phyloP scores from a whole-genome alignment of 768 basidiomycete genomes.

The Cystofilobasidium capitatum region DNA sequence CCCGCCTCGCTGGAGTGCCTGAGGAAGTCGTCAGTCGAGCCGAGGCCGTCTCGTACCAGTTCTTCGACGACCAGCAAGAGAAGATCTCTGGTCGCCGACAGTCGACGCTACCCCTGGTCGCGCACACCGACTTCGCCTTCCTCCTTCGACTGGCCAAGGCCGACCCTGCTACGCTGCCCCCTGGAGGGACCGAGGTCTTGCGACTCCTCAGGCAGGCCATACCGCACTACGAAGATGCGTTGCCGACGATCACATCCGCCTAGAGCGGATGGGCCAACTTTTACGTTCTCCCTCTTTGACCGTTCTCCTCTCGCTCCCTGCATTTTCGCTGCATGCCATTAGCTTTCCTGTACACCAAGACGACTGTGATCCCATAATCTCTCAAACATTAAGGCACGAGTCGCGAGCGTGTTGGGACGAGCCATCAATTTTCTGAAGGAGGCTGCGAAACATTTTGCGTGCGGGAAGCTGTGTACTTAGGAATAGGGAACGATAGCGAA shows the following conservation, averaged over 20 bases:
- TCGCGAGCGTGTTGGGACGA: too few relatives aligned
- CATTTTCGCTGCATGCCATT: background rate
- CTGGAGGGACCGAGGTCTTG: constrained; percentile 11
- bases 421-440: background rate
- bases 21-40: constrained; percentile 68
- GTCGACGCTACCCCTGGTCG: constrained; percentile 59
- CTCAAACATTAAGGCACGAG: too few relatives aligned
- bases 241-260: background rate
- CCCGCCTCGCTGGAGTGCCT: constrained; percentile 87
- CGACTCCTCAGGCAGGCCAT: constrained; percentile 11
- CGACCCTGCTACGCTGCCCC: background rate
- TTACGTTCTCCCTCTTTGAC: background rate
- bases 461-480: background rate
- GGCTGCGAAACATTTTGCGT: background rate
- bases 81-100: constrained; percentile 49
- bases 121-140: constrained; percentile 84
- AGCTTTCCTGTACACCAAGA: background rate
- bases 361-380: background rate
- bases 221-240: constrained; percentile 9
- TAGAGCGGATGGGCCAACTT: background rate
- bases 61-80: constrained; percentile 65
- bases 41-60: constrained; percentile 73
- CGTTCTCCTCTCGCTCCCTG: background rate
- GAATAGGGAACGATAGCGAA: background rate
- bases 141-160: constrained; percentile 42